These are phyloP conservation scores for Anastatica hierochuntica DNA, from an alignment of 345 rosid genomes.

Conservation along the genomic window DNA sequence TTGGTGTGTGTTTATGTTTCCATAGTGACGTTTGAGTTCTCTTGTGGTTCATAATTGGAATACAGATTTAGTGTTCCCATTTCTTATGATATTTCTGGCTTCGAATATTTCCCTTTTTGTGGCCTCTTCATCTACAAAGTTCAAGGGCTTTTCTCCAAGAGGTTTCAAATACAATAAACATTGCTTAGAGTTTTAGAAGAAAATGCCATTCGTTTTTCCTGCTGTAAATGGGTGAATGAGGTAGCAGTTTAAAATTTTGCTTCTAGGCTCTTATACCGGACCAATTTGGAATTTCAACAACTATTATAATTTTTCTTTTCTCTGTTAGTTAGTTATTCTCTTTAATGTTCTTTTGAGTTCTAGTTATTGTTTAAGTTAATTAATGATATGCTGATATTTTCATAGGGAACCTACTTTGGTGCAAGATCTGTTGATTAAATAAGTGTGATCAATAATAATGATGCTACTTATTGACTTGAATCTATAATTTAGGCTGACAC, in stretches of 20 bases:
- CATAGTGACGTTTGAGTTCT: not conserved
- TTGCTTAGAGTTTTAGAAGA: not conserved
- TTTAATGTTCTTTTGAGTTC: constrained; percentile 2
- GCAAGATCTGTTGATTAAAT: constrained; percentile 6
- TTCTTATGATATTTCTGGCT: not conserved
- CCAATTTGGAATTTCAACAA: not conserved
- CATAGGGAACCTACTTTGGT: not conserved
- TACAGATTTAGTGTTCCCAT: constrained; percentile 2
- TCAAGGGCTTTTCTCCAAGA: constrained; percentile 5
- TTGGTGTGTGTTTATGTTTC: not conserved
- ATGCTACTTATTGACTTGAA: constrained; percentile 6
- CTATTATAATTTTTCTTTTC: not conserved
- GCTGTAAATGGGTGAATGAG: constrained; percentile 6
- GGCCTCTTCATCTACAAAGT: not conserved
- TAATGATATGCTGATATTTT: not conserved
- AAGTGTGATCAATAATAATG: constrained; percentile 10
- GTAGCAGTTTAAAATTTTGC: not conserved
- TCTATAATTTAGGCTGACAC: constrained; percentile 17
- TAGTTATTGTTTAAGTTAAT: not conserved
- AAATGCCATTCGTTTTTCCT: not conserved
- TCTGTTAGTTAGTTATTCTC: constrained; percentile 3
- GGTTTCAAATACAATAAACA: constrained; percentile 1
- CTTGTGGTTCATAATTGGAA: constrained; percentile 7
- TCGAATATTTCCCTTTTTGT: not conserved
- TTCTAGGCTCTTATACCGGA: not conserved